Percentiles rank a stretch among this genome's conserved stretches.
Conservation (phyloP, 2,329 filamentous ascomycete genomes). For the Pseudocercospora vitis region DNA sequence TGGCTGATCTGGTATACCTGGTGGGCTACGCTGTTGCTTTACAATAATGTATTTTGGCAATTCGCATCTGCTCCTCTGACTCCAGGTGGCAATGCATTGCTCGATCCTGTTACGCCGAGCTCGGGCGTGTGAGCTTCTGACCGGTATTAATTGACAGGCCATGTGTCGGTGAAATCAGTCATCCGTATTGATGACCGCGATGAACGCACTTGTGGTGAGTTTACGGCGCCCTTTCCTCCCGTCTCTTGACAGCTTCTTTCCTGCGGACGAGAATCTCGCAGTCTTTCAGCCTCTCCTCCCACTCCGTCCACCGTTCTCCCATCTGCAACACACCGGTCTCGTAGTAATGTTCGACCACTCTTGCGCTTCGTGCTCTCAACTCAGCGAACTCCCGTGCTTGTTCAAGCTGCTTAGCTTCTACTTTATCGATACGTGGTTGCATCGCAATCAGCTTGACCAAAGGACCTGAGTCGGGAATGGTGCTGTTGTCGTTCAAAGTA, state of each 20-base stretch:
- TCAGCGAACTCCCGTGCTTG: conserved; percentile 63
- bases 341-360: conserved; percentile 62
- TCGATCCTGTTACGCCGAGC: too few species aligned
- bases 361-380: conserved; percentile 63
- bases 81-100: too few species aligned
- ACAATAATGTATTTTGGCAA: too few species aligned
- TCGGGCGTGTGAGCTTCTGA: too few species aligned
- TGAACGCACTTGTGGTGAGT: too few species aligned
- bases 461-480: conserved; percentile 44
- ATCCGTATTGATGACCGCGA: too few species aligned
- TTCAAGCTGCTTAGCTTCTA: conserved; percentile 60
- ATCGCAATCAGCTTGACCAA: conserved; percentile 59
- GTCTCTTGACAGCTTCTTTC: conserved; percentile 58
- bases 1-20: too few species aligned
- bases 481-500: conserved; percentile 45
- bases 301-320: conserved; percentile 68
- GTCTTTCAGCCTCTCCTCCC: conserved; percentile 65
- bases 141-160: too few species aligned
- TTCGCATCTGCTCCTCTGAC: too few species aligned
- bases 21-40: too few species aligned
- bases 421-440: conserved; percentile 61
- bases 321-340: conserved; percentile 67
- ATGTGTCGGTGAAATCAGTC: too few species aligned
- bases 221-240: conserved; percentile 49
- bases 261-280: conserved; percentile 67